Conservation (phyloP, 805 yeast genomes). For the Hanseniaspora clermontiae region DNA sequence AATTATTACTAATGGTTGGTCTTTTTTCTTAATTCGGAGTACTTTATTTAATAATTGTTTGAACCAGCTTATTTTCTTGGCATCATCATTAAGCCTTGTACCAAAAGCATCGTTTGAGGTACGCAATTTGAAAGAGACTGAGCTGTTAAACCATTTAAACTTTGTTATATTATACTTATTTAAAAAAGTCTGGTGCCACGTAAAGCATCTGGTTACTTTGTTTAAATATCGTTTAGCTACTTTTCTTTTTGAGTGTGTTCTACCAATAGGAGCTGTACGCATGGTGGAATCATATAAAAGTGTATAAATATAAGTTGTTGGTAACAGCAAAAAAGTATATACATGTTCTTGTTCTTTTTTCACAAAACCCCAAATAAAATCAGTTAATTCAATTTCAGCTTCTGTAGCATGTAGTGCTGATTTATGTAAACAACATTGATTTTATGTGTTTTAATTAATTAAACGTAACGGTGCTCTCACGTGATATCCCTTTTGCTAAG, state of each 20-base stretch:
- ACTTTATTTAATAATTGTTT: neutral
- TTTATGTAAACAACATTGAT: too few relatives aligned
- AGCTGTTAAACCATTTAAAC: neutral
- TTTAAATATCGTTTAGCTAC: neutral
- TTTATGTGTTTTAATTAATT: neutral
- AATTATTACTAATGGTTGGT: neutral
- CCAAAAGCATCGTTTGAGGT: neutral
- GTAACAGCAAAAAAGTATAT: too few relatives aligned
- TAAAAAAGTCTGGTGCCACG: neutral
- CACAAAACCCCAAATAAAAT: too few relatives aligned
- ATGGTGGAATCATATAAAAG: neutral
- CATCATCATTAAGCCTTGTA: neutral
- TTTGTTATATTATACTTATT: neutral
- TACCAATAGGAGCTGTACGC: slow-evolving; percentile 7
- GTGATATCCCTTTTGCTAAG: too few relatives aligned
- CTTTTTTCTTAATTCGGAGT: neutral
- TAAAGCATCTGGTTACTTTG: neutral
- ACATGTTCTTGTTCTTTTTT: too few relatives aligned
- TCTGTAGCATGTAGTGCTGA: too few relatives aligned
- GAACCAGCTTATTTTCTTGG: neutral
- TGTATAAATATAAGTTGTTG: too few relatives aligned
- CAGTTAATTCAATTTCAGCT: too few relatives aligned
- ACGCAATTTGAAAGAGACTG: neutral
- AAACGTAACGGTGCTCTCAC: neutral
- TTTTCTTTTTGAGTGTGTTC: slow-evolving; percentile 7